Percentiles rank a stretch among this genome's conserved stretches.
Conservation (phyloP, 306 rosid genomes). For the Prunus padus region DNA sequence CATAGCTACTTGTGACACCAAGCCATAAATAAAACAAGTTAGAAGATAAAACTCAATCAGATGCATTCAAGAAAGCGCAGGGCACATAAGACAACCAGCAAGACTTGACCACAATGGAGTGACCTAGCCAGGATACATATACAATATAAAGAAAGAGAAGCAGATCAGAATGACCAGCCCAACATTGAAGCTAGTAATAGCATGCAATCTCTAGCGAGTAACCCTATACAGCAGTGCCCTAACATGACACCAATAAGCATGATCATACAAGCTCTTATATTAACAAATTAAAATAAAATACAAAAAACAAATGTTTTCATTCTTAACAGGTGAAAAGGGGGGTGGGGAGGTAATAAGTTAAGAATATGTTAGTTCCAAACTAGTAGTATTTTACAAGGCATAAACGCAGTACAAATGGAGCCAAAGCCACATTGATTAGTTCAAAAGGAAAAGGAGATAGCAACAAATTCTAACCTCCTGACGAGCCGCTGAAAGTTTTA, state of each 20-base stretch:
- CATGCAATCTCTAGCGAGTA: neutral
- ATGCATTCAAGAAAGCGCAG: neutral
- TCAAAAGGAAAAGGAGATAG: neutral
- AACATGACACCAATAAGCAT: conserved; percentile 3
- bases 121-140: neutral
- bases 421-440: neutral
- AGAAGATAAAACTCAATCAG: neutral
- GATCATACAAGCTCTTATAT: neutral
- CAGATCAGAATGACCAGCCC: neutral
- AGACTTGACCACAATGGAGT: neutral
- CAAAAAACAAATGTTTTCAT: neutral
- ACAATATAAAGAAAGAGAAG: neutral
- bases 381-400: neutral
- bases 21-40: too few species aligned
- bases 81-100: neutral
- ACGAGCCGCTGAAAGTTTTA: conserved; percentile 91
- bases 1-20: neutral
- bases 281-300: neutral
- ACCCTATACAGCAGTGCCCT: neutral
- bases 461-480: conserved; percentile 68
- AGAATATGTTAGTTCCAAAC: neutral
- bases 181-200: neutral
- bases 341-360: neutral
- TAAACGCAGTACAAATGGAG: neutral
- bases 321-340: neutral